Base-by-base conservation (phyloP, 495 filamentous ascomycete species). In the Pseudotulostoma volvatum region DNA sequence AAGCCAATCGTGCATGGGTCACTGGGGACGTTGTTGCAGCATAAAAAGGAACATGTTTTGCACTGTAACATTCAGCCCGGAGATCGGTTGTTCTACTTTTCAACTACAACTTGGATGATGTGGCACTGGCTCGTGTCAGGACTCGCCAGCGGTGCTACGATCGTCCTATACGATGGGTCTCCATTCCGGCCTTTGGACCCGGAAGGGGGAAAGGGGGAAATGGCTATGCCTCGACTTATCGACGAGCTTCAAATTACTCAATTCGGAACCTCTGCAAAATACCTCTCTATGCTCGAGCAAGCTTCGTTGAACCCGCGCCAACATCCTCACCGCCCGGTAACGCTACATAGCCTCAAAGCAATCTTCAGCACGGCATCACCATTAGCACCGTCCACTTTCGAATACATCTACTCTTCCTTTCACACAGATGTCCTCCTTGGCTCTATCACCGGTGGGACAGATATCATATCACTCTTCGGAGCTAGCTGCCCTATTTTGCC, bases 71-170 rank as follows among this genome's bases (percentile, higher is more conserved):
- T 95, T 46, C 63, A 61, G 4, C 69, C 71, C 0, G 66, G 70
- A 9, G 73, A 76, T 42, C 65, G 73, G 2, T 69, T 82, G 43
- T 88, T 74, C 61, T 93, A 90, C 59, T 93, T 84, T 52, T 93
- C 86, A 1, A 93, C 86, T 2, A 77, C 74, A 19, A 92, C 86
- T 3, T 90, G 81, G 84, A 90, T 93, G 85, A 94, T 93, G 86
- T 90, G 84, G 81, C 86, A 93, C 54, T 93, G 86, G 86, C 74
- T 85, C 32, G 74, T 93, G 14, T 87, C 82, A 3, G 83, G 73
- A 0, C 70, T 93, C 7, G 79, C 83, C 8, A 75, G 71, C 38
- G 86, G 85, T 39, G 69, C 79, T 4, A 87, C 83, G 1, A 66
- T 93, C 31, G 70, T 93, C 15, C 67, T 93, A 2, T 95, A 95